Evolutionary conservation across 179 eudicot species (phyloP), one percentile per base, ranked within the genome.

Genomic region (Corrigiola litoralis): DNA sequence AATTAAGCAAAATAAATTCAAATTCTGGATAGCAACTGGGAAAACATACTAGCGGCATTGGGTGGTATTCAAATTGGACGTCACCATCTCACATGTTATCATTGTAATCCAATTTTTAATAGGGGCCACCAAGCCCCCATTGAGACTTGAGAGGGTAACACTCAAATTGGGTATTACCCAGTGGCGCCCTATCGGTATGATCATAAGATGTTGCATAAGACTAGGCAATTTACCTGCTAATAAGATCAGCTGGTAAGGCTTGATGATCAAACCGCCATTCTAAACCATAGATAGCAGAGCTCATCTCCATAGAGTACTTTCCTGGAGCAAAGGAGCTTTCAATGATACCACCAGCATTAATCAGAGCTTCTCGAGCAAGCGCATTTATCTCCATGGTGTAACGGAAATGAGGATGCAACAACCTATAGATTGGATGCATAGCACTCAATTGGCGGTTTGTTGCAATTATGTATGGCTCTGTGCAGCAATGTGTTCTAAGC

Each of bases 361-460:
- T 69, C 56, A 88, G 82, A 21, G 80, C 50, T 68, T 63, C 55
- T 23, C 96, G 75, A 41, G 90, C 96, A 54, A 83, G 72, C 34
- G 87, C 87, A 54, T 89, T 89, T 50, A 89, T 86, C 84, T 86
- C 85, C 87, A 86, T 82, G 3, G 96, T 89, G 81, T 89, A 89
- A 0, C 96, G 79, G n/a, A 89, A 77, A 65, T 89, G 82, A 70
- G 92, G 96, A 51, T 81, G 77, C 63, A 86, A 47, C 10, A 89
- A 69, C 45, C 79, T 81, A 46, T 79, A 74, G 0, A 89, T 86
- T 0, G 92, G 96, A 63, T 89, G 96, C 88, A 82, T 55, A 11
- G 77, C 84, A 56, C 95, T 88, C 23, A 89, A 65, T 11, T 84
- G 92, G 24, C 96, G 58, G 51, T 86, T 69, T 24, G 82, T 48